These are phyloP conservation scores for Conoideocrella luteorostrata DNA, from an alignment of 2,329 filamentous ascomycete genomes.

Conservation along the genomic window DNA sequence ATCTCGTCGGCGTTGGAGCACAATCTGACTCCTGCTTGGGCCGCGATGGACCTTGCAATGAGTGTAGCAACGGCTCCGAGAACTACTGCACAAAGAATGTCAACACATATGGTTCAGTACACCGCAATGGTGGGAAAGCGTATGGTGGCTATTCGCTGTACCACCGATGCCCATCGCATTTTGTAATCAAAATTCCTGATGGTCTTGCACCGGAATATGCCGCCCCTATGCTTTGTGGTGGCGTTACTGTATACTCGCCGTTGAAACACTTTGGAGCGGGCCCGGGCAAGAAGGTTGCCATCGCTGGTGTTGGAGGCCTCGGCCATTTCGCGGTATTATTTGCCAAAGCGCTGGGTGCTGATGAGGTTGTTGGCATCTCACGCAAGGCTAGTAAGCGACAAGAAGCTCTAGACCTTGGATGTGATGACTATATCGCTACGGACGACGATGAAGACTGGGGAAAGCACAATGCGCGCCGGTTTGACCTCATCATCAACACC, in stretches of 20 bases:
- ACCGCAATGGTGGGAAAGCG: constrained; percentile 20
- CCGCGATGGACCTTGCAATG: constrained; percentile 30
- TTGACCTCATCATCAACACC: constrained; percentile 56
- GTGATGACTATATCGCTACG: constrained; percentile 40
- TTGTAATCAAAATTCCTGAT: constrained; percentile 44
- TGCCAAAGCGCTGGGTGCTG: constrained; percentile 60
- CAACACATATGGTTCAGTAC: constrained; percentile 44
- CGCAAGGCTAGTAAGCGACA: constrained; percentile 44
- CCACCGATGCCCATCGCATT: constrained; percentile 33
- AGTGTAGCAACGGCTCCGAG: constrained; percentile 34
- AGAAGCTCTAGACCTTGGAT: constrained; percentile 52
- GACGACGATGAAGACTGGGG: constrained; percentile 48
- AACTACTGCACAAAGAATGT: constrained; percentile 36
- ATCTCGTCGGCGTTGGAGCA: constrained; percentile 58
- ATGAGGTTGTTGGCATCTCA: constrained; percentile 55
- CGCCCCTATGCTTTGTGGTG: constrained; percentile 65
- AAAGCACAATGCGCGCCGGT: constrained; percentile 39
- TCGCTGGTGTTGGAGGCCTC: constrained; percentile 61
- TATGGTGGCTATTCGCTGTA: constrained; percentile 44
- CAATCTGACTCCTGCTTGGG: constrained; percentile 49
- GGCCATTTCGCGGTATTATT: constrained; percentile 65
- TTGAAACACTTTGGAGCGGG: constrained; percentile 57
- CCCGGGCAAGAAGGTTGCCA: constrained; percentile 59
- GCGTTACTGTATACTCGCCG: constrained; percentile 61
- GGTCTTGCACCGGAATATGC: constrained; percentile 32